A percentile compares a stretch with the other conserved stretches of the same genome.
Conservation (phyloP, 2,329 filamentous ascomycete species). For the Aspergillus fumigatiaffinis region DNA sequence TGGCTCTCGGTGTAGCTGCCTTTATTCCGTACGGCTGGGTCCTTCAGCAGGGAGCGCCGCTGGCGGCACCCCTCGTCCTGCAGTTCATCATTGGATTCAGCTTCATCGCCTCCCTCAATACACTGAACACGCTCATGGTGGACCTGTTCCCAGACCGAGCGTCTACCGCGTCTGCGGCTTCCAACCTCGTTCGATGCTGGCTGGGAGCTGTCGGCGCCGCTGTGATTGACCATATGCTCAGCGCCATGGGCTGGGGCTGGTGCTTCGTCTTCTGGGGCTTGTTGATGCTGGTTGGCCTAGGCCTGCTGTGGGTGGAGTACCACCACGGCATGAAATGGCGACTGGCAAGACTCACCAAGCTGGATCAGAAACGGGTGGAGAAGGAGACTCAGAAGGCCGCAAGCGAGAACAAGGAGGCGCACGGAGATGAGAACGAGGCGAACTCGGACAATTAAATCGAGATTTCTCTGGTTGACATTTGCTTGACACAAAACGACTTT, state of each 20-base stretch:
- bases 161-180: slow-evolving; percentile 26
- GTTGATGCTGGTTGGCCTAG: slow-evolving; percentile 11
- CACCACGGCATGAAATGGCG: slow-evolving; percentile 19
- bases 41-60: slow-evolving; percentile 16
- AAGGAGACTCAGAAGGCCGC: slow-evolving; percentile 8
- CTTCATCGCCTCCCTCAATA: slow-evolving; percentile 19
- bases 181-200: slow-evolving; percentile 28
- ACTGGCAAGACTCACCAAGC: background rate
- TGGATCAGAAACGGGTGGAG: slow-evolving; percentile 8
- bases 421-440: background rate
- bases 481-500: background rate
- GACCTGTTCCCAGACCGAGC: slow-evolving; percentile 25
- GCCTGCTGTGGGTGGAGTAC: slow-evolving; percentile 15
- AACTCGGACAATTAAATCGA: background rate
- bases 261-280: slow-evolving; percentile 25
- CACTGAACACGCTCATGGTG: slow-evolving; percentile 26
- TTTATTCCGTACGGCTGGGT: slow-evolving; percentile 32
- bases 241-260: slow-evolving; percentile 24
- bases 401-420: slow-evolving; percentile 3
- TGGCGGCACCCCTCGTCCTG: slow-evolving; percentile 25
- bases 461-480: background rate
- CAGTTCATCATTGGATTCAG: slow-evolving; percentile 30
- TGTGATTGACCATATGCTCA: slow-evolving; percentile 23
- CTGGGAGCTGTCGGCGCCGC: slow-evolving; percentile 26
- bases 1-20: slow-evolving; percentile 21